Evolutionary conservation across 768 basidiomycete species (phyloP).

Genomic region (Suillus sp.): DNA sequence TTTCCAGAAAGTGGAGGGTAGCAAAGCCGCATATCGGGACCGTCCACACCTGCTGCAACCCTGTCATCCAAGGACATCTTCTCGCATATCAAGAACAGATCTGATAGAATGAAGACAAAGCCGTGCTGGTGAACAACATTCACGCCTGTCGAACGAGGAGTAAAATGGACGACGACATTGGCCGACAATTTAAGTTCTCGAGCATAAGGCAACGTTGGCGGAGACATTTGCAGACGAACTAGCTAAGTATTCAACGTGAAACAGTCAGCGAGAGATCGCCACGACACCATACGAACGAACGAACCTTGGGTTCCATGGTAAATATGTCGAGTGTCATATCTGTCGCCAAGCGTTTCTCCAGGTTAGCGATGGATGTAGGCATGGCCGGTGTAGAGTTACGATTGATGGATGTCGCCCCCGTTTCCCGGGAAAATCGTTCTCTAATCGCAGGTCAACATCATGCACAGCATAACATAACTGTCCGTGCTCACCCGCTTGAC

Average conservation of each 20-base stretch:
- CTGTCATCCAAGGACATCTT: conserved; percentile 72
- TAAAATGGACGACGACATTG: conserved; percentile 76
- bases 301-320: conserved; percentile 90
- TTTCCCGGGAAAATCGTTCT: conserved; percentile 62
- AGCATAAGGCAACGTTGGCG: conserved; percentile 74
- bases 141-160: conserved; percentile 71
- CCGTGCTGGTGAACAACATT: conserved; percentile 77
- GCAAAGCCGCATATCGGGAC: conserved; percentile 86
- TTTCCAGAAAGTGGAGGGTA: conserved; percentile 97
- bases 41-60: conserved; percentile 48
- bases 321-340: conserved; percentile 89
- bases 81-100: conserved; percentile 90
- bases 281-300: conserved; percentile 11
- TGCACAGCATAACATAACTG: background rate
- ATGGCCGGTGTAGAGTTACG: conserved; percentile 53
- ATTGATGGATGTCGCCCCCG: conserved; percentile 54
- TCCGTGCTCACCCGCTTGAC: conserved; percentile 54
- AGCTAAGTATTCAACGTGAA: conserved; percentile 47
- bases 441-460: conserved; percentile 35
- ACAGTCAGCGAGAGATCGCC: conserved; percentile 11
- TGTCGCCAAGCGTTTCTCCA: conserved; percentile 80
- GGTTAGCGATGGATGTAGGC: conserved; percentile 64
- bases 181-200: conserved; percentile 75
- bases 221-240: conserved; percentile 88
- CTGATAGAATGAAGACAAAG: conserved; percentile 87